Evolutionary conservation across 2,329 filamentous ascomycete genomes (phyloP).

Genomic region (Cercospora beticola): DNA sequence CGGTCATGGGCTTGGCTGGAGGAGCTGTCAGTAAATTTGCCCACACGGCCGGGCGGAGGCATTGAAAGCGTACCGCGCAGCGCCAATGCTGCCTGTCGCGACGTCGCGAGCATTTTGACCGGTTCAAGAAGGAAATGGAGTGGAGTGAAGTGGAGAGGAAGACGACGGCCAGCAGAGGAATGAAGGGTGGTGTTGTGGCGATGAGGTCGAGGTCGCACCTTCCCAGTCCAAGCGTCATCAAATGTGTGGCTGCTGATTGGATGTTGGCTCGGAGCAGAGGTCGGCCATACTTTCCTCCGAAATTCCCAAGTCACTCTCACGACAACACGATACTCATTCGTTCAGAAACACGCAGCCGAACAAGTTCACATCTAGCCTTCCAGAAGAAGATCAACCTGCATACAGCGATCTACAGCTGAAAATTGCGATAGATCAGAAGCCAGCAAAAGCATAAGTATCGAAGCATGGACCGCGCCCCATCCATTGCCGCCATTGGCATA

Average conservation of each 20-base stretch:
- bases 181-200: background rate
- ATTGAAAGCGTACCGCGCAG: constrained; percentile 51
- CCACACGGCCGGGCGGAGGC: constrained; percentile 3
- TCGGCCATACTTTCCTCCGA: constrained; percentile 2
- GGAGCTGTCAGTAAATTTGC: constrained; percentile 28
- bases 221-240: constrained; percentile 5
- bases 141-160: constrained; percentile 1
- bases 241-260: background rate
- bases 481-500: constrained; percentile 88
- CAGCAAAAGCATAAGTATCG: background rate
- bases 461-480: constrained; percentile 57
- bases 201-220: background rate
- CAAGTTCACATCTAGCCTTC: background rate
- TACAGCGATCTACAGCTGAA: background rate
- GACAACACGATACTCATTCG: background rate
- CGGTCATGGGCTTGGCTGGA: constrained; percentile 64
- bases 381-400: background rate
- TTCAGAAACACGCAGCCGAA: background rate
- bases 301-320: background rate
- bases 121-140: background rate
- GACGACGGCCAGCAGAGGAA: background rate
- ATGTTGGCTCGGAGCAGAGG: background rate
- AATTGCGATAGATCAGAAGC: background rate
- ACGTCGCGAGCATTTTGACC: constrained; percentile 19
- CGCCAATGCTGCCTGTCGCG: constrained; percentile 51